Evolutionary conservation across 2,329 filamentous ascomycete species (phyloP).

Genomic region (Stemphylium lycopersici): DNA sequence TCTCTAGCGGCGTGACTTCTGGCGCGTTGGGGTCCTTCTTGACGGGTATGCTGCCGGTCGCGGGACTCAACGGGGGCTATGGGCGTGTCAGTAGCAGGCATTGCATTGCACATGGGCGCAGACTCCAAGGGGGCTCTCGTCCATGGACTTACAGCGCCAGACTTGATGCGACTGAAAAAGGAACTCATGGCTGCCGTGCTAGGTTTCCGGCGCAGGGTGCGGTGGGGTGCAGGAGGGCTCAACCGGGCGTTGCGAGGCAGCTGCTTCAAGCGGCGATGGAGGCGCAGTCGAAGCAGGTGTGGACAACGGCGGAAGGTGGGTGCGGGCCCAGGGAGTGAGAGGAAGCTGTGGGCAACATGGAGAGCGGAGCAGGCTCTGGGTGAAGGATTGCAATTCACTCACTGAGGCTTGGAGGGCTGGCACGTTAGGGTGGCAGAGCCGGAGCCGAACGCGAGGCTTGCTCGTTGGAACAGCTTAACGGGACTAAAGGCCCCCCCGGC

Average conservation of each 20-base stretch:
- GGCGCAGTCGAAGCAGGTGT: constrained; percentile 7
- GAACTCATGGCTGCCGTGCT: constrained; percentile 52
- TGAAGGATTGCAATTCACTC: constrained; percentile 6
- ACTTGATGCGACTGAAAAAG: constrained; percentile 62
- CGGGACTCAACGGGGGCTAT: constrained; percentile 57
- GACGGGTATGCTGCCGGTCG: constrained; percentile 53
- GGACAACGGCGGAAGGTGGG: constrained; percentile 14
- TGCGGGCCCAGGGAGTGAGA: constrained; percentile 11
- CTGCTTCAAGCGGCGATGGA: constrained; percentile 12
- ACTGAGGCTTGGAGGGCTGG: constrained; percentile 10
- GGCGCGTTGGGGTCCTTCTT: constrained; percentile 67
- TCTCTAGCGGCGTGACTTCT: constrained; percentile 65
- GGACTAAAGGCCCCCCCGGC: background rate
- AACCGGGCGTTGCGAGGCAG: constrained; percentile 21
- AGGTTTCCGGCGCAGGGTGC: constrained; percentile 15
- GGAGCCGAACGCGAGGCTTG: constrained; percentile 18
- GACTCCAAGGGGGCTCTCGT: constrained; percentile 3
- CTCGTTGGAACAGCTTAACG: constrained; percentile 8
- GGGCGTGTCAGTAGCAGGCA: constrained; percentile 27
- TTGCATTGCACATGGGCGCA: constrained; percentile 18
- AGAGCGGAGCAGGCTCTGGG: constrained; percentile 1
- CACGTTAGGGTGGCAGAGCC: constrained; percentile 13
- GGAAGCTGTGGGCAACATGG: constrained; percentile 16
- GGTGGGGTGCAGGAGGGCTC: constrained; percentile 12
- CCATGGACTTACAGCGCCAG: constrained; percentile 51